Conservation (phyloP, 2,329 filamentous ascomycete species). For the Fusarium nisikadoi region DNA sequence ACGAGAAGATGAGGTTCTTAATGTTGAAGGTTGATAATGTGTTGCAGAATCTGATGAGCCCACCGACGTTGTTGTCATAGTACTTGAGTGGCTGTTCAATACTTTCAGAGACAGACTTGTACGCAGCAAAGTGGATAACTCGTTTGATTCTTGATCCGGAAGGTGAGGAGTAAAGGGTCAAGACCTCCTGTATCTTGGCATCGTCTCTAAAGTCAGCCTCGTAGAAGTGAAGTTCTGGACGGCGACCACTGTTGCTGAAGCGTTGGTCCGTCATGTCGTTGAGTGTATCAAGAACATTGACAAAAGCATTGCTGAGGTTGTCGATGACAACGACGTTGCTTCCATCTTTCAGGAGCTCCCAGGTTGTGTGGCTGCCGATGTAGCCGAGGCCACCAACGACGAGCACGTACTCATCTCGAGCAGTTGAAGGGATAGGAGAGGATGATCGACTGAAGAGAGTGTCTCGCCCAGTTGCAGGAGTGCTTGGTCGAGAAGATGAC, state of each 20-base stretch:
- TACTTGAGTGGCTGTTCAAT: conserved; percentile 70
- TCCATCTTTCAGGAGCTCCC: not conserved
- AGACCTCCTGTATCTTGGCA: not conserved
- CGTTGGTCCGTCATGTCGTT: conserved; percentile 5
- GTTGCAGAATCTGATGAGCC: conserved; percentile 65
- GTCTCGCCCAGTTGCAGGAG: not conserved
- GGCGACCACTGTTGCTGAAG: not conserved
- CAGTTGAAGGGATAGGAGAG: not conserved
- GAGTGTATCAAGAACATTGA: not conserved
- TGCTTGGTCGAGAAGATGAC: not conserved
- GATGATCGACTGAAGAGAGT: not conserved
- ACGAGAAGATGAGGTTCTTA: conserved; percentile 75
- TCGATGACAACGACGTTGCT: not conserved
- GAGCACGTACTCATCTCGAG: not conserved
- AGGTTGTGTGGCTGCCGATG: conserved; percentile 4
- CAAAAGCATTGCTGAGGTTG: conserved; percentile 3
- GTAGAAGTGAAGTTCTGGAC: conserved; percentile 5
- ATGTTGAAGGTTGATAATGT: conserved; percentile 55
- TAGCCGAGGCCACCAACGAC: conserved; percentile 11
- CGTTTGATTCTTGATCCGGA: conserved; percentile 38
- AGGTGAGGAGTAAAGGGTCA: not conserved
- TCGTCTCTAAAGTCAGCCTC: conserved; percentile 8
- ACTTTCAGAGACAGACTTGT: conserved; percentile 73
- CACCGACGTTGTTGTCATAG: conserved; percentile 75
- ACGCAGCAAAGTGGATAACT: conserved; percentile 76